A percentile compares a stretch with the other conserved stretches of the same genome.
These are phyloP conservation scores for Monilinia laxa DNA, from an alignment of 2,329 filamentous ascomycete species.

Conservation along the genomic window DNA sequence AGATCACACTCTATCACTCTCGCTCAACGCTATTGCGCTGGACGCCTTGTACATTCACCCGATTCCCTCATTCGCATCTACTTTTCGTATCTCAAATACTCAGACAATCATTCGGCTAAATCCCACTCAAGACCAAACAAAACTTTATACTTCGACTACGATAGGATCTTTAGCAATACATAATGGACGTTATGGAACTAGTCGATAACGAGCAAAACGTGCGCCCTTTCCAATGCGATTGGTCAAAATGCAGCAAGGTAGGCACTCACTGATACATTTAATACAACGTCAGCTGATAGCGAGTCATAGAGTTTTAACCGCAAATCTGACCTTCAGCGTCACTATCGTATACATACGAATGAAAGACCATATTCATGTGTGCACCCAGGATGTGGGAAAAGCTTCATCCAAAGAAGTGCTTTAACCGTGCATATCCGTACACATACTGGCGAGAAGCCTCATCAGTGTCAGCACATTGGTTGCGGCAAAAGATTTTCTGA, in stretches of 20 bases:
- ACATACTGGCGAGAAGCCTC: conserved; percentile 70
- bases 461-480: conserved; percentile 63
- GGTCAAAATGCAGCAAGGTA: conserved; percentile 62
- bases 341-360: conserved; percentile 71
- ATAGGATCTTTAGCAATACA: not conserved
- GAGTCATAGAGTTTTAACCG: conserved; percentile 64
- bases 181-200: conserved; percentile 64
- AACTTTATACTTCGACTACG: conserved; percentile 15
- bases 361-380: conserved; percentile 65
- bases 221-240: conserved; percentile 64
- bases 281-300: conserved; percentile 22
- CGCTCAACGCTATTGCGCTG: conserved; percentile 32
- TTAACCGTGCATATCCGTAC: conserved; percentile 69
- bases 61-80: conserved; percentile 15
- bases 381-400: conserved; percentile 62
- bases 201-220: conserved; percentile 63
- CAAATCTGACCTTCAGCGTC: conserved; percentile 68
- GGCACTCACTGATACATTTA: conserved; percentile 27
- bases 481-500: conserved; percentile 71
- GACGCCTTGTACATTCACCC: conserved; percentile 29
- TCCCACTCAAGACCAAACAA: not conserved
- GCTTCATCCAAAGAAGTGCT: conserved; percentile 69
- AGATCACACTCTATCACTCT: conserved; percentile 21
- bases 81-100: not conserved
- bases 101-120: not conserved